Base-by-base conservation (phyloP, 1,139 yeast genomes). In the Hemisphaericaspora lyxosophila region DNA sequence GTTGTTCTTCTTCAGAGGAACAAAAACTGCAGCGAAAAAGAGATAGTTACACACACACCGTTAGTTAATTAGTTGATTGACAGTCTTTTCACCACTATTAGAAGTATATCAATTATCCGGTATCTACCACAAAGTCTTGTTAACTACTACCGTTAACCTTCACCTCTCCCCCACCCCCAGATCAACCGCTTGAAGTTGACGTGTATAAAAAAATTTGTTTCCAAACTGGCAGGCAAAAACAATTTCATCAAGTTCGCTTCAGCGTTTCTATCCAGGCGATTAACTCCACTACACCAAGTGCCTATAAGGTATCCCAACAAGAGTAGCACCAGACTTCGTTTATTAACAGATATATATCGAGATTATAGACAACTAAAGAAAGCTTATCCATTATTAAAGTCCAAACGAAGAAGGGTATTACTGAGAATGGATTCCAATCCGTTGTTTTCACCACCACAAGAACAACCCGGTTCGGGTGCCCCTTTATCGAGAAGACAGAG, bases 401-500 rank as follows among this genome's bases (percentile, higher is more conserved):
- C 31, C 31, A 28, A 28, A n/a, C 13, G 31, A 18, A 17, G 17
- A 14, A 7, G 31, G 23, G 18, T 28, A 11, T 28, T 28, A n/a
- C 17, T 28, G 31, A 28, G 31, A 18, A 28, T 28, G 31, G 31
- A 28, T 4, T 11, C 15, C 5, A 28, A 28, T 4, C 26, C 33
- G n/a, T 16, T 29, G 3, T 30, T 12, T n/a, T 6, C 14, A 11
- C 7, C 16, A 4, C 12, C 27, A 13, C 17, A n/a, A 16, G 31
- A 17, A n/a, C 13, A 6, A 3, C 14, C 18, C 2, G 14, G 11
- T 7, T 4, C 26, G 4, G 7, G 27, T 3, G 25, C 17, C n/a
- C 39, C 42, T 15, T 17, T 44, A 23, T 52, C 58, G 1, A 50
- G 70, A 38, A 56, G 77, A n/a, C 73, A 59, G 46, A 50, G 68